These are phyloP conservation scores for Picea glauca DNA, from an alignment of 75 land plant genomes.

Conservation along the genomic window DNA sequence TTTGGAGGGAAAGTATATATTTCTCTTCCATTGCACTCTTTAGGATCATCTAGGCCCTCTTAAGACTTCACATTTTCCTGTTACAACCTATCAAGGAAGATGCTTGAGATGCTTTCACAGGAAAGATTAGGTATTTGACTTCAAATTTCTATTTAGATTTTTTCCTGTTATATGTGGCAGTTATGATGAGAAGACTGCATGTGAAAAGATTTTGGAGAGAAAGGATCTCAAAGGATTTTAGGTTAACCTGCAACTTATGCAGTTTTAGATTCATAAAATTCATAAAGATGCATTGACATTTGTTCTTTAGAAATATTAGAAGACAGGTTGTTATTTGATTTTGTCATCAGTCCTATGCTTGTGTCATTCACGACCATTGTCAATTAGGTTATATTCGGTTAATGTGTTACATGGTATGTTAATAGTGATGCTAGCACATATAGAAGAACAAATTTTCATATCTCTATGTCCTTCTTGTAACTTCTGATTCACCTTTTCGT, in stretches of 20 bases:
- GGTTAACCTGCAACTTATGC: conserved; percentile 32
- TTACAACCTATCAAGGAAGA: background rate
- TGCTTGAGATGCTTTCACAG: background rate
- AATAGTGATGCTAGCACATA: background rate
- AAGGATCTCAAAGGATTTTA: conserved; percentile 75
- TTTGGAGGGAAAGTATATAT: conserved; percentile 73
- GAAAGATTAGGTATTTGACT: background rate
- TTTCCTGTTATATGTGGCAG: conserved; percentile 28
- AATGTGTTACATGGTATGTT: background rate
- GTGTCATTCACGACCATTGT: background rate
- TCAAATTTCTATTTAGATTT: background rate
- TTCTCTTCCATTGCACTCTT: background rate
- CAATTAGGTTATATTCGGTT: background rate
- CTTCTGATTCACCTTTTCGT: background rate
- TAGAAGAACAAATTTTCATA: background rate
- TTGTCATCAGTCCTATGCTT: background rate
- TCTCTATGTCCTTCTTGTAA: background rate
- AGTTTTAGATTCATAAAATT: background rate
- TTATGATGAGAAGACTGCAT: conserved; percentile 85
- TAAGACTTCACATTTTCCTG: background rate
- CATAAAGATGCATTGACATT: background rate
- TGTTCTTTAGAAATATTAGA: background rate
- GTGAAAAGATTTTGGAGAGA: conserved; percentile 74
- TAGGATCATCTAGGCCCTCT: background rate
- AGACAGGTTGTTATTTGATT: background rate